These are phyloP conservation scores for Hypoxylon lenormandii DNA, from an alignment of 495 filamentous ascomycete genomes.

Conservation along the genomic window DNA sequence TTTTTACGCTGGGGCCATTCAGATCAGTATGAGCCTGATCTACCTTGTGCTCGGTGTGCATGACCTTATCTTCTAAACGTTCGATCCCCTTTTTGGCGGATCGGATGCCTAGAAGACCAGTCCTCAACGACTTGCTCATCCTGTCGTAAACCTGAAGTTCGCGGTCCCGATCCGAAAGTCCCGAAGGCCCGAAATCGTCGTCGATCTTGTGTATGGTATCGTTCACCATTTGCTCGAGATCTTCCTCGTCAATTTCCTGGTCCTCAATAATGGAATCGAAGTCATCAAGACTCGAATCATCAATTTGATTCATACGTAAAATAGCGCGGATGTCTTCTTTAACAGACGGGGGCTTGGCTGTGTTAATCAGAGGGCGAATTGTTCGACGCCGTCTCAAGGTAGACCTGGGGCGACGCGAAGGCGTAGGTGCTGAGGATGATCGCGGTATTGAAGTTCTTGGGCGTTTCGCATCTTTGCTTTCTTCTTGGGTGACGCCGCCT, in stretches of 20 bases:
- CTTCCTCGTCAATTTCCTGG: constrained; percentile 42
- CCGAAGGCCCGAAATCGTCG: constrained; percentile 49
- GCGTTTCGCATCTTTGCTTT: neutral
- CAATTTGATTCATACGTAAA: constrained; percentile 60
- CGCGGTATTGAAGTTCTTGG: constrained; percentile 24
- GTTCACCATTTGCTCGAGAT: constrained; percentile 45
- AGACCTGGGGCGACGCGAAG: constrained; percentile 46
- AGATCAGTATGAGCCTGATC: constrained; percentile 16
- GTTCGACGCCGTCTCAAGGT: constrained; percentile 53
- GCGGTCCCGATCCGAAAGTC: constrained; percentile 53
- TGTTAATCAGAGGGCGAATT: constrained; percentile 60
- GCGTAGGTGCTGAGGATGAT: constrained; percentile 43
- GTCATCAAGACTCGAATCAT: constrained; percentile 68
- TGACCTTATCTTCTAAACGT: constrained; percentile 71
- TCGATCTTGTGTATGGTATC: constrained; percentile 52
- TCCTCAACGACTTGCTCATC: constrained; percentile 70
- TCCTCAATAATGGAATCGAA: constrained; percentile 57
- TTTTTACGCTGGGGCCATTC: constrained; percentile 11
- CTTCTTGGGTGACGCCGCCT: constrained; percentile 1
- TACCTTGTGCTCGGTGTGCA: constrained; percentile 53
- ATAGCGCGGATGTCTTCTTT: constrained; percentile 65
- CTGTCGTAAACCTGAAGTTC: constrained; percentile 67
- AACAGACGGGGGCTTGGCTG: constrained; percentile 60
- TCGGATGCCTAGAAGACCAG: constrained; percentile 71
- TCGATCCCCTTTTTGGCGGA: constrained; percentile 75